Base-by-base conservation (phyloP, 2,329 filamentous ascomycete species). In the Botrytis fragariae region DNA sequence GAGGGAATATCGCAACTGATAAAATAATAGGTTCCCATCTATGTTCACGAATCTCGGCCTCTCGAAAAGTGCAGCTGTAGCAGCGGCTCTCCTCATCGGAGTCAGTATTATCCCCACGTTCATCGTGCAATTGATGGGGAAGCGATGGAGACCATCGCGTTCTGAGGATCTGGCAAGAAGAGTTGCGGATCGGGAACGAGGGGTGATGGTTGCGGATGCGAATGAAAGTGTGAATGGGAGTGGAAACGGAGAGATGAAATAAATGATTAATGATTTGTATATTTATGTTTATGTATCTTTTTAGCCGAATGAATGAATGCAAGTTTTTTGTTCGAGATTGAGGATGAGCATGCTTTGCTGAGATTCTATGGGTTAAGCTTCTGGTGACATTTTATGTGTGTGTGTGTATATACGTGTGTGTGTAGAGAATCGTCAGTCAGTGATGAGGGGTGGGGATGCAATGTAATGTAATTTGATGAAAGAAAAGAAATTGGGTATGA, bases 1-100 rank as follows among this genome's bases (percentile, higher is more conserved):
- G 1, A 5, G 10, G 29, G 6, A 54, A 12, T 16, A 5, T 14
- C 29, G 0, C 5, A 20, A 14, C 32, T 72, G 44, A 61, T 14
- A 29, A 6, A 14, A 25, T 16, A 4, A 14, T 37, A 79, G 79
- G 80, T 84, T 85, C 72, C 83, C 83, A 0, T 67, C 79, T 37
- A 82, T 84, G 82, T 83, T 85, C 62, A 77, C 79, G 5, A 77
- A 76, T 7, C 73, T 83, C 4, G 81, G 83, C 0, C 60, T 83
- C 6, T 75, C 77, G 20, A 79, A 76, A 4, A 83, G 80, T 25
- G 81, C 81, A 2, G 83, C 82, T 0, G 78, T 84, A 7, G 79
- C 80, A 73, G 78, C 79, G 54, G 83, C 76, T 0, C 79, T 84
- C n/a, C 80, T 84, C 22, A 78, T 80, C 25, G 81, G 76, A 20